A percentile compares a stretch with the other conserved stretches of the same genome.
phyloP scores from a whole-genome alignment of 768 basidiomycete genomes.

The Rhodotorula sphaerocarpa region DNA sequence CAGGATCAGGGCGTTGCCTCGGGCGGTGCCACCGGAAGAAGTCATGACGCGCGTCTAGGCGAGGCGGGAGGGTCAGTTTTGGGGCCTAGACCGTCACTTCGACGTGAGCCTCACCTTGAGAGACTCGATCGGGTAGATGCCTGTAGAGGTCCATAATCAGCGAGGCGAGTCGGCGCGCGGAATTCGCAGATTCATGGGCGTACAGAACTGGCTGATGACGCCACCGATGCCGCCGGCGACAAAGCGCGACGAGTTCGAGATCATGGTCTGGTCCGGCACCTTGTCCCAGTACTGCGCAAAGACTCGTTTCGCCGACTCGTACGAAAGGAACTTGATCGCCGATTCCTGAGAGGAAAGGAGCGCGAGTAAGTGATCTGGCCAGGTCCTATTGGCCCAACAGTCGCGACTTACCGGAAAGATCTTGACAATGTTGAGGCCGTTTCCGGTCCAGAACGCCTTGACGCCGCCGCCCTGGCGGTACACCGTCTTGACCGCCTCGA shows the following conservation, averaged over 20 bases:
- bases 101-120: slow-evolving; percentile 57
- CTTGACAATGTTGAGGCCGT: slow-evolving; percentile 75
- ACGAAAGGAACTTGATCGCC: slow-evolving; percentile 94
- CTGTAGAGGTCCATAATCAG: slow-evolving; percentile 46
- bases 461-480: slow-evolving; percentile 77
- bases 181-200: slow-evolving; percentile 39
- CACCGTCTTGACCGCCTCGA: slow-evolving; percentile 65
- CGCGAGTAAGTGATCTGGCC: slow-evolving; percentile 7
- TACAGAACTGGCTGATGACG: slow-evolving; percentile 81
- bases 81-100: slow-evolving; percentile 5
- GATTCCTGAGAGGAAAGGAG: slow-evolving; percentile 55
- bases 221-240: slow-evolving; percentile 92
- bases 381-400: background rate
- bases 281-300: slow-evolving; percentile 86
- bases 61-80: background rate
- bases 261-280: slow-evolving; percentile 77
- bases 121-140: slow-evolving; percentile 94
- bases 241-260: slow-evolving; percentile 86
- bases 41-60: slow-evolving; percentile 91
- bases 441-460: slow-evolving; percentile 95
- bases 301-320: slow-evolving; percentile 89
- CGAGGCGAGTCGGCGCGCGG: background rate
- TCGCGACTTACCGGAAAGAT: slow-evolving; percentile 64
- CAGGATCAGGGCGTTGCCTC: slow-evolving; percentile 47
- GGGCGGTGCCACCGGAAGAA: slow-evolving; percentile 51